phyloP scores from a whole-genome alignment of 768 basidiomycete species.

The Rhizopogon vesiculosus region DNA sequence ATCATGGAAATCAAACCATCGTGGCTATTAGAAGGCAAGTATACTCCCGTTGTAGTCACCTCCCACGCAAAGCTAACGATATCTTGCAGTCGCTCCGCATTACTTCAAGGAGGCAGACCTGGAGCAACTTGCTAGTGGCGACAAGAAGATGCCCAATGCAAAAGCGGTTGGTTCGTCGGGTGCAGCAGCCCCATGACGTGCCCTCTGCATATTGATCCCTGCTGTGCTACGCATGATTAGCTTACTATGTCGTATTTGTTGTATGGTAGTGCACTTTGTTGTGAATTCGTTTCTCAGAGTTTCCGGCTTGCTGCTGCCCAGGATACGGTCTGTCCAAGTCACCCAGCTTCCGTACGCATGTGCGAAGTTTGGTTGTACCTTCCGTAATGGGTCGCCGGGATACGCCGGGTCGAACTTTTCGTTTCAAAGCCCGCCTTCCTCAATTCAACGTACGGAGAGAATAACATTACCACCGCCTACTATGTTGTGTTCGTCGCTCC shows the following conservation, averaged over 20 bases:
- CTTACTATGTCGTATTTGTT: background rate
- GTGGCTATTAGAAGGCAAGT: slow-evolving; percentile 87
- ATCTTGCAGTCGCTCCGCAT: slow-evolving; percentile 79
- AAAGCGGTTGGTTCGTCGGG: slow-evolving; percentile 49
- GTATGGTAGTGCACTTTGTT: background rate
- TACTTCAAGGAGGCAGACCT: slow-evolving; percentile 88
- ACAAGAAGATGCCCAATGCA: slow-evolving; percentile 92
- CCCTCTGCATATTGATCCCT: background rate
- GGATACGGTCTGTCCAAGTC: no score
- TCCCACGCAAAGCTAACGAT: background rate
- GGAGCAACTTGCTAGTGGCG: slow-evolving; percentile 73
- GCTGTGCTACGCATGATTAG: background rate
- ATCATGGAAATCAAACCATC: slow-evolving; percentile 97
- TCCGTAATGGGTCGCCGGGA: background rate
- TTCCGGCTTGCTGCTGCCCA: background rate
- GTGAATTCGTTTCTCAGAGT: background rate
- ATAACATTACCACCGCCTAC: slow-evolving; percentile 18
- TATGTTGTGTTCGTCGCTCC: slow-evolving; percentile 56
- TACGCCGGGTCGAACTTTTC: slow-evolving; percentile 1
- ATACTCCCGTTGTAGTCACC: background rate
- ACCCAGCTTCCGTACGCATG: no score
- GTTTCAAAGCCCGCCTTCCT: background rate
- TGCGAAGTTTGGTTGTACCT: no score
- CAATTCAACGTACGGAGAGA: background rate
- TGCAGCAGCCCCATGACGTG: background rate